Evolutionary conservation across 306 rosid species (phyloP), one percentile per base, ranked within the genome.

Genomic region (Vigna trinervia): DNA sequence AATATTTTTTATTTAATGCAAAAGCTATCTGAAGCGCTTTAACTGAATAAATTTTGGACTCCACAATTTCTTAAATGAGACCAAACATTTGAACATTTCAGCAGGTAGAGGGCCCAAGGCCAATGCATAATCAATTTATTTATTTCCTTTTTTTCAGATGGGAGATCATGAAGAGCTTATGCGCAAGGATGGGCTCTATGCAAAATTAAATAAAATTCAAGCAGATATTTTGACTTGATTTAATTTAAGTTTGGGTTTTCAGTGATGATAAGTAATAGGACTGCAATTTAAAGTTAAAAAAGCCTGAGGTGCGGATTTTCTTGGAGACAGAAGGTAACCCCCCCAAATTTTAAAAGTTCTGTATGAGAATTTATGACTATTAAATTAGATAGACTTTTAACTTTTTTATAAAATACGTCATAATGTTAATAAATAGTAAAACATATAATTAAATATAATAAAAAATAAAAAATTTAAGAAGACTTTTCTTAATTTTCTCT

Each of bases 91-190:
- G 22, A 51, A 51, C 4, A 50, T 51, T 51, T 48, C 19, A 50
- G 54, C 8, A 15, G 8, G 6, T 10, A 39, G 58, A 39, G 5
- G 41, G 59, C 39, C 12, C 50, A 59, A 70, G 11, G 14, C 9
- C 45, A 53, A 8, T 71, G 69, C 60, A 38, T 64, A 56, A 57
- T 46, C 32, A 56, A 75, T 69, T 22, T 68, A 12, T 46, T 8
- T 38, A n/a, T 38, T 9, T 17, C 15, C n/a, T 9, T 43, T 61
- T 60, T 73, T 67, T 36, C 91, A 90, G 97, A 81, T 73, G 80
- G 98, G 96, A 58, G 87, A 79, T 81, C 98, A 94, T 83, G 79
- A 66, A 36, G 94, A 90, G 83, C 96, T 94, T 81, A 81, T 94
- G 12, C 26, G 67, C 14, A 81, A 84, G 22, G 89, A 83, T 69